Base-by-base conservation (phyloP, 129 eudicot species). In the Gnaphalium uliginosum region DNA sequence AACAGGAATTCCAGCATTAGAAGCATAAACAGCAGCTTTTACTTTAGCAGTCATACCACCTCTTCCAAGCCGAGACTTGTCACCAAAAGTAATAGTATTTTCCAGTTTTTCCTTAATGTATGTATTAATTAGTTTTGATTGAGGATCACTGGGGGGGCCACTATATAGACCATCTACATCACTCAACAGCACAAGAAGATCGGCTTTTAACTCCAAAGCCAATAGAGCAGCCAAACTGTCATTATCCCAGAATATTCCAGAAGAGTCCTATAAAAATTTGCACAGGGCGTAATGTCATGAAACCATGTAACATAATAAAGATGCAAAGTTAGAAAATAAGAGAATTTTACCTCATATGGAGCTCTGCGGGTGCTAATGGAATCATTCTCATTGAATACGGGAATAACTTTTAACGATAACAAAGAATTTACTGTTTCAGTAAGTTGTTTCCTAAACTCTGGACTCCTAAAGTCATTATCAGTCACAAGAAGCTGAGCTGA, bases 1-100 rank as follows among this genome's bases (percentile, higher is more conserved):
- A 70, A 93, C 98, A 75, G 98, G 98, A 32, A 93, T 86, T 71
- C 98, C 98, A 69, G 95, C 95, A 78, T 90, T 73, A 78, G 98
- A 90, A 50, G 98, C 95, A 82, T 93, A 84, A 50, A 85, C 90
- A 58, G 98, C 96, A 62, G 98, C 98, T 90, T 93, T 93, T n/a
- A 93, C 98, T 83, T 93, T 93, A 69, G 98, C 98, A 21, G 96
- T 90, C 98, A 93, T 93, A 54, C 98, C 98, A 51, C 98, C 98
- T 86, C 96, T 90, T 76, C 98, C 98, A 56, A 93, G 75, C 81
- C 98, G 71, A 21, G 98, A 93, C 76, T 93, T 93, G 80, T 93
- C 96, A 68, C 98, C 98, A 71, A 93, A 93, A 71, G 98, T 90
- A 78, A 93, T 93, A n/a, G 75, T 71, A 39, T 87, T 82, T 78